Conservation (phyloP, 1,284 basidiomycete species). For the Rhodotorula glutinis region DNA sequence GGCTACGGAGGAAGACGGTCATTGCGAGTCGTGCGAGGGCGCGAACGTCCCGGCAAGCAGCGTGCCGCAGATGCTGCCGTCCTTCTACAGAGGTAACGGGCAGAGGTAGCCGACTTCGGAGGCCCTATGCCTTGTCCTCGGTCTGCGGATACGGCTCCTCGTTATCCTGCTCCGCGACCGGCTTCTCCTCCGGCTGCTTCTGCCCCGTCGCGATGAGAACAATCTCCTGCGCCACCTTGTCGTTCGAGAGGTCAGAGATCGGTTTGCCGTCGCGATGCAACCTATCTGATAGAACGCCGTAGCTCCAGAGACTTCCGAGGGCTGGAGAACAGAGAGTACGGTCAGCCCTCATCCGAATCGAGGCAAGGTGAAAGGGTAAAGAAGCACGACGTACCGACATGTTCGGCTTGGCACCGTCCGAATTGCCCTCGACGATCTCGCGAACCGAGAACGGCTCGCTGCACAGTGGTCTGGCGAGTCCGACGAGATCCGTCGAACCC, state of each 20-base stretch:
- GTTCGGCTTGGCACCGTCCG: conserved; percentile 30
- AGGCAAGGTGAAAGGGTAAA: no score
- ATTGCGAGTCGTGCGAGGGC: no score
- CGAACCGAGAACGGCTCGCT: conserved; percentile 53
- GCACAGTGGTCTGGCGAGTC: conserved; percentile 53
- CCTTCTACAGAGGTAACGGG: no score
- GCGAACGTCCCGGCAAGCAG: no score
- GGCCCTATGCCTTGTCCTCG: conserved; percentile 1
- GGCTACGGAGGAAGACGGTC: no score
- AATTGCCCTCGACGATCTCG: conserved; percentile 50
- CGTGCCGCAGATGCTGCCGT: no score
- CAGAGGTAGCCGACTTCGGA: no score
- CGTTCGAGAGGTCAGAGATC: conserved; percentile 37
- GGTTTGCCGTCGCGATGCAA: conserved; percentile 36
- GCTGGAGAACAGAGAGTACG: background rate
- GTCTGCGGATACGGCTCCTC: conserved; percentile 7
- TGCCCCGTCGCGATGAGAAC: conserved; percentile 30
- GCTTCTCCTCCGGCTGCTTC: conserved; percentile 23
- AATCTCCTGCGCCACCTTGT: conserved; percentile 26
- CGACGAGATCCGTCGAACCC: conserved; percentile 48
- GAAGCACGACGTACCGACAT: conserved; percentile 30
- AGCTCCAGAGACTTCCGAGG: conserved; percentile 24
- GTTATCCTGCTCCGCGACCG: conserved; percentile 2
- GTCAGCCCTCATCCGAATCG: no score
- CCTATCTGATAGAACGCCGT: conserved; percentile 40